Base-by-base conservation (phyloP, 306 rosid genomes). In the Casuarina equisetifolia region DNA sequence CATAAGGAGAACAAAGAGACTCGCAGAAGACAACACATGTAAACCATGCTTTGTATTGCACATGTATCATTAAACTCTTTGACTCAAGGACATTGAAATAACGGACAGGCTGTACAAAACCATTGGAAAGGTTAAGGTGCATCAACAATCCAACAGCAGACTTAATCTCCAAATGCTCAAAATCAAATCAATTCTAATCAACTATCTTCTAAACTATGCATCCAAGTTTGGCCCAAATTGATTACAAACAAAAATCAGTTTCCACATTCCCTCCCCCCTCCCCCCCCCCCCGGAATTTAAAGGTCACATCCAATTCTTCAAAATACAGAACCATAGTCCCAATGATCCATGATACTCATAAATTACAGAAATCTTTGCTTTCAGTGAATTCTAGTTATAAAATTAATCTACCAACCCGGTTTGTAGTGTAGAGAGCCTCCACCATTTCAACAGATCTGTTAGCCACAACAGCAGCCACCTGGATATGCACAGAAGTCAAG, bases 361-460 rank as follows among this genome's bases (percentile, higher is more conserved):
- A 38, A 64, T 64, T 4, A 63, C 17, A 15, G 16, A 63, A 36
- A 62, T 13, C 70, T 38, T 36, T 52, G 40, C 66, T 35, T 12
- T 13, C 67, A 43, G 76, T 73, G 62, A 38, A 17, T 45, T 70
- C 48, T 69, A 25, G 74, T 35, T 43, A 59, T 9, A 70, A 19
- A 78, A 82, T 64, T 79, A 17, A 69, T 61, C 72, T 46, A 53
- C 20, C 13, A 83, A 92, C 97, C 90, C 82, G 81, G 74, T 84
- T 90, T 88, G 86, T 84, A 73, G 85, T 92, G 85, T 88, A 92
- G 78, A 92, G 89, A 74, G 96, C 83, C 85, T 92, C 97, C 84
- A 85, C 92, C 96, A 92, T 92, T 70, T 92, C 90, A 73, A 49
- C 51, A 35, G 88, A 84, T 82, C 91, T 90, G 66, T 83, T 80